Conservation (phyloP, 75 land plant genomes). For the Sequoia sempervirens region DNA sequence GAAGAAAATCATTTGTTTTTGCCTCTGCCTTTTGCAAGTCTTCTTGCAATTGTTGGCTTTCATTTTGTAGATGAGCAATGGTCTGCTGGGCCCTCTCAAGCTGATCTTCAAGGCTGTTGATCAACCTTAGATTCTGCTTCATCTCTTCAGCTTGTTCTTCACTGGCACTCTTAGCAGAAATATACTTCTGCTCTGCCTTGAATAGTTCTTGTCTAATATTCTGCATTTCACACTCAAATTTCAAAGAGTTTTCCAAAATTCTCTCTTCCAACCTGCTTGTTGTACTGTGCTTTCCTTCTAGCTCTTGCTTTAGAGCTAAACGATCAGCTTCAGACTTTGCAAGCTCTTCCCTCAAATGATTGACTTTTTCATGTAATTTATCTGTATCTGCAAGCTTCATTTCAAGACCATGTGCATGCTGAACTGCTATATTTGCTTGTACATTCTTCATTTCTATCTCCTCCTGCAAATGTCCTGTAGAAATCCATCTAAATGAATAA, state of each 20-base stretch:
- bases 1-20: conserved; percentile 12
- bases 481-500: background rate
- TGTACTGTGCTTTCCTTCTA: conserved; percentile 40
- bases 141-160: conserved; percentile 31
- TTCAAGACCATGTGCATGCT: conserved; percentile 39
- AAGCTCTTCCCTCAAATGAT: conserved; percentile 30
- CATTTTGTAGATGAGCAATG: conserved; percentile 32
- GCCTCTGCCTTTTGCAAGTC: conserved; percentile 20
- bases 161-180: conserved; percentile 26
- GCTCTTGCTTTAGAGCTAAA: conserved; percentile 25
- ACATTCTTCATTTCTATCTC: conserved; percentile 35
- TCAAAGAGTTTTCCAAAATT: conserved; percentile 25
- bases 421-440: conserved; percentile 26
- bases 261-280: conserved; percentile 37
- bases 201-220: conserved; percentile 43
- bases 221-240: conserved; percentile 58
- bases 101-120: conserved; percentile 22
- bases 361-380: conserved; percentile 28
- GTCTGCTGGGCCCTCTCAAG: conserved; percentile 28
- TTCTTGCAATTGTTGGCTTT: conserved; percentile 36
- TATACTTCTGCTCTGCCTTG: conserved; percentile 32
- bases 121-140: conserved; percentile 11
- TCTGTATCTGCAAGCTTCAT: conserved; percentile 29
- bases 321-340: conserved; percentile 33
- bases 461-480: conserved; percentile 51